These are phyloP conservation scores for Candida taoyuanica DNA, from an alignment of 805 yeast genomes.

Conservation along the genomic window DNA sequence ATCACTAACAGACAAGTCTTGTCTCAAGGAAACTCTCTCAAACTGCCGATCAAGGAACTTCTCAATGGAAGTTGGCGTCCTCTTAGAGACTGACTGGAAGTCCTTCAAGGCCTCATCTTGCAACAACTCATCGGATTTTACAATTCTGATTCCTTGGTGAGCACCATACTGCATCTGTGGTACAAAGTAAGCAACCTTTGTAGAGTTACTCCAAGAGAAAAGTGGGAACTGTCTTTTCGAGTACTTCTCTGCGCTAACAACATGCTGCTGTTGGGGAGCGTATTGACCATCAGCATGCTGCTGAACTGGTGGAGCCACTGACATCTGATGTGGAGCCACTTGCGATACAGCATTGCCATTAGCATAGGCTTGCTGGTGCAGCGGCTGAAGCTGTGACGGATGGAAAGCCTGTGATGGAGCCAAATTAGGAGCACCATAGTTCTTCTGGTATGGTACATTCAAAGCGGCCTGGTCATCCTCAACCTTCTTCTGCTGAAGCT, in stretches of 20 bases:
- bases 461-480: conserved; percentile 5
- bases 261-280: conserved; percentile 11
- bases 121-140: conserved; percentile 30
- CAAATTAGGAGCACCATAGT: neutral
- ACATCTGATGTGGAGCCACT: neutral
- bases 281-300: neutral
- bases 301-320: neutral
- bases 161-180: conserved; percentile 29
- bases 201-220: conserved; percentile 57
- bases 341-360: too few relatives aligned
- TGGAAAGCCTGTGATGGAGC: conserved; percentile 1
- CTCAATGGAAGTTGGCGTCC: conserved; percentile 26
- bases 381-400: conserved; percentile 2
- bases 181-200: conserved; percentile 40
- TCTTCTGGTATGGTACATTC: conserved; percentile 2
- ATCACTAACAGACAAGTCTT: conserved; percentile 48
- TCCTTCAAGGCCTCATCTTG: conserved; percentile 30
- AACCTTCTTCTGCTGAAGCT: conserved; percentile 9
- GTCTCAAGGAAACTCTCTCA: conserved; percentile 5
- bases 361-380: neutral
- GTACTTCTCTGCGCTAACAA: conserved; percentile 50
- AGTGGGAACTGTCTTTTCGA: conserved; percentile 67
- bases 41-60: conserved; percentile 24
- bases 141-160: conserved; percentile 35
- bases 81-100: conserved; percentile 31